phyloP scores from a whole-genome alignment of 2,329 filamentous ascomycete genomes.

The Botrytis deweyae region DNA sequence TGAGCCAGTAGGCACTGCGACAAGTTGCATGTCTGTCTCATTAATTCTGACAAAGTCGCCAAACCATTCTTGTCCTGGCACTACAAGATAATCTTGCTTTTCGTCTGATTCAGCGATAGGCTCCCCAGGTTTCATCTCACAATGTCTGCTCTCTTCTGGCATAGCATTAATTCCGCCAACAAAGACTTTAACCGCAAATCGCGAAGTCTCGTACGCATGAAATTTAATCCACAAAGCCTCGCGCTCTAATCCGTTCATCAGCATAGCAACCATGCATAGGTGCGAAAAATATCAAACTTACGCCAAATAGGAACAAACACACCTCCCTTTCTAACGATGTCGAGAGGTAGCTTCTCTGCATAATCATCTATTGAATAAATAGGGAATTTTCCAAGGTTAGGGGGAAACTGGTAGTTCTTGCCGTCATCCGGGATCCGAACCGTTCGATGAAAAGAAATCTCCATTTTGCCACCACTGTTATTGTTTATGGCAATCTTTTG shows the following conservation, averaged over 20 bases:
- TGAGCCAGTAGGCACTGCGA: conserved; percentile 1
- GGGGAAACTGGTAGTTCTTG: conserved; percentile 39
- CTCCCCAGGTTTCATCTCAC: conserved; percentile 23
- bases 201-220: background rate
- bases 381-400: conserved; percentile 42
- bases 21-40: conserved; percentile 26
- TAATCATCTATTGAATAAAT: conserved; percentile 43
- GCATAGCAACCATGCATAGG: background rate
- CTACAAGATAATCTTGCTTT: conserved; percentile 44
- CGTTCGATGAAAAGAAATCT: conserved; percentile 44
- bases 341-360: conserved; percentile 37
- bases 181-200: conserved; percentile 44
- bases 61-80: conserved; percentile 22
- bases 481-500: conserved; percentile 5
- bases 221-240: conserved; percentile 48
- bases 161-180: conserved; percentile 45
- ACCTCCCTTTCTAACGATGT: conserved; percentile 45
- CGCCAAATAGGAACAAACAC: conserved; percentile 49
- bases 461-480: background rate
- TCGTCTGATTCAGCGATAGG: background rate
- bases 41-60: conserved; percentile 21
- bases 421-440: conserved; percentile 46
- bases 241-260: conserved; percentile 29
- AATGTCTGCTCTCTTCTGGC: conserved; percentile 36
- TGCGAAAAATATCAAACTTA: background rate